Base-by-base conservation (phyloP, 1,284 basidiomycete genomes). In the Vanrija pseudolonga region DNA sequence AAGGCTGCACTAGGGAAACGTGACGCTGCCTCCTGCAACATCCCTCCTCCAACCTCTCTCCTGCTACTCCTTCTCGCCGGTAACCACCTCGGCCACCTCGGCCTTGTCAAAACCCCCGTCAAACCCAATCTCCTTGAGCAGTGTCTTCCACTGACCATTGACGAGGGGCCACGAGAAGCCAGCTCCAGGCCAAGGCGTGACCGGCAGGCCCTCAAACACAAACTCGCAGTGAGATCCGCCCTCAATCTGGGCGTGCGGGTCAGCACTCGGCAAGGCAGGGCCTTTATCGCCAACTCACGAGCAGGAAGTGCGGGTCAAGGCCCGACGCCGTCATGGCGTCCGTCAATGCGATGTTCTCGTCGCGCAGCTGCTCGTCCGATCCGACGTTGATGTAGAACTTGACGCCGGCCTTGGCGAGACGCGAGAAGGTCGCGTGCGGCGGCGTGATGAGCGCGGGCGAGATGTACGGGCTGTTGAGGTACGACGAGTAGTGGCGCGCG, bases 221-320 rank as follows among this genome's bases (percentile, higher is more conserved):
- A 38, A 58, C 47, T 58, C 56, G 47, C 56, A 54, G 44, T 58
- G 56, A 7, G 53, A 51, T 6, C 53, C 56, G 7, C 50, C 50
- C 1, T 36, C 37, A 12, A 53, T 8, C 55, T 53, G 37, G 2
- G 17, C 15, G 20, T n/a, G 32, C 42, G 37, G 24, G 47, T 22
- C 7, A 6, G 20, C 20, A 8, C 12, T n/a, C n/a, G n/a, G n/a
- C n/a, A 5, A 6, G 32, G 9, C 32, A 14, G 32, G 11, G 32
- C 32, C 12, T 1, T 6, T 4, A 1, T n/a, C n/a, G 22, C 9
- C 4, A 20, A 37, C 45, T 45, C 20, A 54, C 52, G 28, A 46
- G 28, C 9, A 43, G 41, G n/a, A 52, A 48, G n/a, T 54, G 23
- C 0, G 49, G 53, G 9, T 58, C 47, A 6, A 58, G 22, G 4